A percentile compares a stretch with the other conserved stretches of the same genome.
Conservation (phyloP, 305 asterid species). For the Fraxinus greggii region DNA sequence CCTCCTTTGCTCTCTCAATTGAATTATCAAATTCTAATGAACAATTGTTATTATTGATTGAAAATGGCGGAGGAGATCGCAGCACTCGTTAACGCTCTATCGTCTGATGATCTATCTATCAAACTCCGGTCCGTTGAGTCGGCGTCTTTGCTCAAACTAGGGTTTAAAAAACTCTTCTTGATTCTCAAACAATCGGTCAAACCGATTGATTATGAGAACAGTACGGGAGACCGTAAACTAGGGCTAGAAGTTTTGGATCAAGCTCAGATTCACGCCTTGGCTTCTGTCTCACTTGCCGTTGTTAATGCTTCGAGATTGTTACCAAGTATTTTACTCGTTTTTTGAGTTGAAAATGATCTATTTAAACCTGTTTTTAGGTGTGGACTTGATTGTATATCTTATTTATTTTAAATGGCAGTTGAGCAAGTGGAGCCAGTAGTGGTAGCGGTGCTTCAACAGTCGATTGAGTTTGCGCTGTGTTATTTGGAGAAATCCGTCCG, state of each 20-base stretch:
- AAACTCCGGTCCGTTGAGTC: constrained; percentile 75
- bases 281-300: constrained; percentile 59
- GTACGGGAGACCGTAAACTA: constrained; percentile 37
- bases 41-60: constrained; percentile 43
- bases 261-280: constrained; percentile 71
- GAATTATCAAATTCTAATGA: constrained; percentile 45
- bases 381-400: constrained; percentile 21
- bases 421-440: constrained; percentile 80
- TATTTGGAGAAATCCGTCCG: constrained; percentile 67
- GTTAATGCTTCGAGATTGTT: constrained; percentile 66
- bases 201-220: constrained; percentile 36
- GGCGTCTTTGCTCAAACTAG: constrained; percentile 49
- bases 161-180: constrained; percentile 61
- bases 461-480: constrained; percentile 79
- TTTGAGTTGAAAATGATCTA: background rate
- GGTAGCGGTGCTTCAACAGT: constrained; percentile 70
- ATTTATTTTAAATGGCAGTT: constrained; percentile 47
- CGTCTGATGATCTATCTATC: constrained; percentile 57
- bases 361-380: background rate
- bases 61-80: constrained; percentile 89
- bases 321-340: constrained; percentile 42
- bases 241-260: constrained; percentile 83
- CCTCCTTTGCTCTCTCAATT: constrained; percentile 40
- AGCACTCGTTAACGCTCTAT: constrained; percentile 69
- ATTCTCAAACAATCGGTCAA: constrained; percentile 62